Base-by-base conservation (phyloP, 257 asterid genomes). In the Gardenia jasminoides region DNA sequence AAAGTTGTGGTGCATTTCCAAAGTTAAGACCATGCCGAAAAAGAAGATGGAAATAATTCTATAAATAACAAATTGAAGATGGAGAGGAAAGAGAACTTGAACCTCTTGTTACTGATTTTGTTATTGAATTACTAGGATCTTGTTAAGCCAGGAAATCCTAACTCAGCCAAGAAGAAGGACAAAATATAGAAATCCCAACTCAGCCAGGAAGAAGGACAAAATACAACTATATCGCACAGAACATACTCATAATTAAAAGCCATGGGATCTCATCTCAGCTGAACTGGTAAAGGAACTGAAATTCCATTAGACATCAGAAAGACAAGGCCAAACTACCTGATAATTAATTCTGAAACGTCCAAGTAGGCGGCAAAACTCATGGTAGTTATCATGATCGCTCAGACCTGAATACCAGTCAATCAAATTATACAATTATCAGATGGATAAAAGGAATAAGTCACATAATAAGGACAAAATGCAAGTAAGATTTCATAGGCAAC, bases 311-410 rank as follows among this genome's bases (percentile, higher is more conserved):
- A 77, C 28, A 58, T 52, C 66, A 67, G 26, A 67, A 80, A 75
- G 52, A 52, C 56, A 70, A 52, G 46, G 43, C n/a, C 26, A 80
- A 76, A 39, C 44, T 88, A 91, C 99, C 99, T 96, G 99, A 88
- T 93, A 96, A 85, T 91, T 93, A 83, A 92, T 78, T 90, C 94
- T 90, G 90, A 96, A 96, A 77, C 98, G 96, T 87, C 99, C 99
- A 87, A 96, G 97, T 82, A 96, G 94, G 76, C 99, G 99, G 84
- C 99, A 96, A 80, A 92, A 96, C 88, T 91, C 99, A 84, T 96
- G 99, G 91, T 96, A 96, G 87, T 96, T 93, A 83, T 96, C 98
- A 85, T 93, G 98, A 86, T 89, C 92, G 69, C 93, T 96, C 88
- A 96, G 91, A 82, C 99, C 99, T 96, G 88, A 64, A 33, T 54